Percentiles rank a stretch among this genome's conserved stretches.
Conservation (phyloP, 2,329 filamentous ascomycete species). For the Zelopaecilomyces penicillatus region DNA sequence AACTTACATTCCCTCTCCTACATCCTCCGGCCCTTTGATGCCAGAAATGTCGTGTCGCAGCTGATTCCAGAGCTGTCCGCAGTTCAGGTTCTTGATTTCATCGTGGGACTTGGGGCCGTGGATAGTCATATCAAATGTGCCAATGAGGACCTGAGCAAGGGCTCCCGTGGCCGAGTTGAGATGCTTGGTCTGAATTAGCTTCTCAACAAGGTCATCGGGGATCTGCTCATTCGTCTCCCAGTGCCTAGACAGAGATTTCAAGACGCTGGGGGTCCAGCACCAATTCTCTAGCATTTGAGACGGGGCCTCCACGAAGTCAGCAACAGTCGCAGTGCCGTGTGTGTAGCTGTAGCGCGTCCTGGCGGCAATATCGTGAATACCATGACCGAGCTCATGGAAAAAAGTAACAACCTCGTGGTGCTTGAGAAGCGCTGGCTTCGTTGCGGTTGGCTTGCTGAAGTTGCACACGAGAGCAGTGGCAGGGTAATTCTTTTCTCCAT, state of each 20-base stretch:
- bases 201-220: slow-evolving; percentile 65
- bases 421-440: slow-evolving; percentile 71
- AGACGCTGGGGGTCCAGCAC: slow-evolving; percentile 61
- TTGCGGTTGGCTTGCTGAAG: slow-evolving; percentile 70
- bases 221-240: slow-evolving; percentile 64
- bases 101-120: slow-evolving; percentile 63
- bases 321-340: slow-evolving; percentile 57
- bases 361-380: slow-evolving; percentile 60
- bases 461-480: slow-evolving; percentile 78
- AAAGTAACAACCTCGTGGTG: slow-evolving; percentile 76
- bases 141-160: slow-evolving; percentile 70
- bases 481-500: slow-evolving; percentile 66
- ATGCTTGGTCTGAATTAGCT: slow-evolving; percentile 68
- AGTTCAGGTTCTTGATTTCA: slow-evolving; percentile 57
- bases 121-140: slow-evolving; percentile 76
- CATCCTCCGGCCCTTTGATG: slow-evolving; percentile 63
- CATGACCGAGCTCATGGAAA: slow-evolving; percentile 70
- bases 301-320: slow-evolving; percentile 64
- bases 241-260: slow-evolving; percentile 62
- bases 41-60: slow-evolving; percentile 64
- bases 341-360: slow-evolving; percentile 56
- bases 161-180: slow-evolving; percentile 76
- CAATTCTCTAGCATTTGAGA: slow-evolving; percentile 70
- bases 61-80: slow-evolving; percentile 61
- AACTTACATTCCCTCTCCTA: slow-evolving; percentile 48